A percentile compares a stretch with the other conserved stretches of the same genome.
phyloP scores from a whole-genome alignment of 768 basidiomycete genomes.

The Kwoniella heveanensis region DNA sequence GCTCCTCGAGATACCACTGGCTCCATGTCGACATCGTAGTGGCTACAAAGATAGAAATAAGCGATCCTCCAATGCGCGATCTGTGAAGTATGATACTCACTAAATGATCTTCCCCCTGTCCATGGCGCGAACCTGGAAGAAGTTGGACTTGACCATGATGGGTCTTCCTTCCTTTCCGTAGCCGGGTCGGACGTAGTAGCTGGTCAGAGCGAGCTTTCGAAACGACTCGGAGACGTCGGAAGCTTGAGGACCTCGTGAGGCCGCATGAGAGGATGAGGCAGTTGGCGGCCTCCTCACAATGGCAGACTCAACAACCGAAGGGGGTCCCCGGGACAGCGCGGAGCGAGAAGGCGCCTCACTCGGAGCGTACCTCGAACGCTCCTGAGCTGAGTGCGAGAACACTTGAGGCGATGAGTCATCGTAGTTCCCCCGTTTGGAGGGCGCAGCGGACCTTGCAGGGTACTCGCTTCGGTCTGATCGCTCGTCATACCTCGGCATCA shows the following conservation, averaged over 20 bases:
- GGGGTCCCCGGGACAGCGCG: neutral
- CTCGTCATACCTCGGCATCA: neutral
- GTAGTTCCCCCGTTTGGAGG: neutral
- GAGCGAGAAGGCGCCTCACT: neutral
- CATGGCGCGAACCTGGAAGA: conserved; percentile 34
- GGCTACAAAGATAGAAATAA: conserved; percentile 22
- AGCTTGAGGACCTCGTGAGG: neutral
- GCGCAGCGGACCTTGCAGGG: neutral
- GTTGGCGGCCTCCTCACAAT: neutral
- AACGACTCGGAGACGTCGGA: neutral
- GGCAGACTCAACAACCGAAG: neutral
- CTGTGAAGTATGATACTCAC: conserved; percentile 15
- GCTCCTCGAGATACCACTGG: conserved; percentile 38
- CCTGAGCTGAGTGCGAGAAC: neutral
- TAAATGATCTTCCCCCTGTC: conserved; percentile 40
- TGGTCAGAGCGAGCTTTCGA: conserved; percentile 24
- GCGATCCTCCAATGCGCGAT: neutral
- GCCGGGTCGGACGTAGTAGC: conserved; percentile 44
- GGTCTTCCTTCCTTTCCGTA: conserved; percentile 31
- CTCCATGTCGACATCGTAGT: conserved; percentile 55
- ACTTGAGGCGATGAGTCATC: neutral
- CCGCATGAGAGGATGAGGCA: neutral
- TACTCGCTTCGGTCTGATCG: neutral
- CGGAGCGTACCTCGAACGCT: neutral
- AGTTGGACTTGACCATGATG: conserved; percentile 39